These are phyloP conservation scores for Pseudofabraea citricarpa DNA, from an alignment of 2,329 filamentous ascomycete species.

Conservation along the genomic window DNA sequence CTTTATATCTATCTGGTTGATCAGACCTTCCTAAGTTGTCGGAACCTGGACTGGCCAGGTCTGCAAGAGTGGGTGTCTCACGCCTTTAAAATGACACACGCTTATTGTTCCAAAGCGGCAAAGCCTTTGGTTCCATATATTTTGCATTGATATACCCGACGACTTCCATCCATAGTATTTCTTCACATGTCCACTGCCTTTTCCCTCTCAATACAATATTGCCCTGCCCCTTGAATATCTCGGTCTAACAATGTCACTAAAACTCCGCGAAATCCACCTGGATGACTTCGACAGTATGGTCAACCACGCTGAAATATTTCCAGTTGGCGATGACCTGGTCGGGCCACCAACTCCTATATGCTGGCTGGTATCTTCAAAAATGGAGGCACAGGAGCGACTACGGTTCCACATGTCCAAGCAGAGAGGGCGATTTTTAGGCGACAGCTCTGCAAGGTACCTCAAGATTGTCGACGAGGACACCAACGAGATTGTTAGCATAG, in stretches of 20 bases:
- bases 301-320: slow-evolving; percentile 7
- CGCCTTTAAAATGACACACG: too few species aligned
- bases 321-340: slow-evolving; percentile 10
- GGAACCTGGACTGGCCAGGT: too few species aligned
- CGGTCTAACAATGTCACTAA: slow-evolving; percentile 5
- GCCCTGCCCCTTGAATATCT: too few species aligned
- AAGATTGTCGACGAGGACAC: slow-evolving; percentile 13
- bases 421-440: slow-evolving; percentile 8
- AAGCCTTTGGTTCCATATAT: too few species aligned
- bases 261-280: slow-evolving; percentile 3
- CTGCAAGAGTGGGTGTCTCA: too few species aligned
- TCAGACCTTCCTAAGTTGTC: too few species aligned
- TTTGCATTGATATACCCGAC: too few species aligned
- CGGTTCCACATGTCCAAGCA: slow-evolving; percentile 15
- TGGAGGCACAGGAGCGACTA: slow-evolving; percentile 6
- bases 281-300: slow-evolving; percentile 9
- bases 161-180: too few species aligned
- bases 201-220: too few species aligned
- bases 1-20: too few species aligned
- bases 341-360: slow-evolving; percentile 9
- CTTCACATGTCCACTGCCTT: too few species aligned
- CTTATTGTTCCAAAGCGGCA: too few species aligned
- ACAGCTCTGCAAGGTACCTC: slow-evolving; percentile 11
- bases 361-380: slow-evolving; percentile 6
- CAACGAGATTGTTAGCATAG: slow-evolving; percentile 12